phyloP scores from a whole-genome alignment of 2,329 filamentous ascomycete species.

The Phialocephala subalpina region DNA sequence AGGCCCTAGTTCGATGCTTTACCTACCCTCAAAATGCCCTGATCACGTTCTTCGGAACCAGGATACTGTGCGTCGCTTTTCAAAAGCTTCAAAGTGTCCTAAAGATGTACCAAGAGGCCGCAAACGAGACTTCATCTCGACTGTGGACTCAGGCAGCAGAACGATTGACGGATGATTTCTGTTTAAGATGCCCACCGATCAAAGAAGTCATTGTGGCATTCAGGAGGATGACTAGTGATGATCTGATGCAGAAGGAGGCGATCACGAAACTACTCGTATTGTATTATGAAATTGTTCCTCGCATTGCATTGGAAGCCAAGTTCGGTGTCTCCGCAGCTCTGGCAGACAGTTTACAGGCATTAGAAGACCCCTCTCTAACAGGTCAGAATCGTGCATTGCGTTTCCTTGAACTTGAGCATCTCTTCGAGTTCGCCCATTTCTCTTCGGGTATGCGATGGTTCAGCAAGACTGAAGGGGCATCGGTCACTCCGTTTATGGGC shows the following conservation, averaged over 20 bases:
- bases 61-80: conserved; percentile 80
- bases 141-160: conserved; percentile 76
- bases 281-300: conserved; percentile 87
- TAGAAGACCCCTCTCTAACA: conserved; percentile 56
- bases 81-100: conserved; percentile 71
- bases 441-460: conserved; percentile 94
- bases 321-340: conserved; percentile 88
- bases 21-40: conserved; percentile 81
- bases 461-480: conserved; percentile 71
- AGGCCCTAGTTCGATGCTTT: conserved; percentile 80
- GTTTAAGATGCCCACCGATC: conserved; percentile 79
- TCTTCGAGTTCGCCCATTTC: conserved; percentile 80
- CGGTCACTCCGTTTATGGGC: conserved; percentile 74
- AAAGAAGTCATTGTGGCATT: conserved; percentile 82
- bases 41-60: conserved; percentile 83
- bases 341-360: conserved; percentile 68
- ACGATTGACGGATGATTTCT: conserved; percentile 77
- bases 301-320: conserved; percentile 80
- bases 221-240: conserved; percentile 70
- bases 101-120: conserved; percentile 51
- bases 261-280: conserved; percentile 79
- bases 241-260: conserved; percentile 79
- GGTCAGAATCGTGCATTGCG: conserved; percentile 63
- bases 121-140: conserved; percentile 43
- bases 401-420: conserved; percentile 79